A percentile compares a stretch with the other conserved stretches of the same genome.
Conservation (phyloP, 164 flowering plant genomes). For the Chloranthus sessilifolius region DNA sequence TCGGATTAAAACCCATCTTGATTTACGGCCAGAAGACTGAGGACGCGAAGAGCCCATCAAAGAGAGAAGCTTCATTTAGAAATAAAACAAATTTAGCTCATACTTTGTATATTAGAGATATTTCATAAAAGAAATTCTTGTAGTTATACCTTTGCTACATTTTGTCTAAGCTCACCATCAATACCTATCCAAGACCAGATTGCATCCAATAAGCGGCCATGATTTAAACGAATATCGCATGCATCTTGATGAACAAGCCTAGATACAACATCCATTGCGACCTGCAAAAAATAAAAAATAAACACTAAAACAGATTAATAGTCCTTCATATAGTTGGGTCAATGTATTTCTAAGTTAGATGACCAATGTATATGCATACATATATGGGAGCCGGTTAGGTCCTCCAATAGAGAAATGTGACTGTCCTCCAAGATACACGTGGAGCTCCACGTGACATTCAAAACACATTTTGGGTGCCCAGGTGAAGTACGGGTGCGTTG, state of each 20-base stretch:
- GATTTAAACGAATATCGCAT: slow-evolving; percentile 83
- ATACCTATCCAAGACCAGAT: slow-evolving; percentile 95
- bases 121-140: background rate
- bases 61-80: slow-evolving; percentile 63
- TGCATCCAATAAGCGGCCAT: slow-evolving; percentile 69
- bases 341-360: too few relatives aligned
- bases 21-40: slow-evolving; percentile 73
- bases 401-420: too few relatives aligned
- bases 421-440: too few relatives aligned
- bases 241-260: slow-evolving; percentile 43
- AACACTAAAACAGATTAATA: background rate
- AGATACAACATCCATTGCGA: slow-evolving; percentile 57
- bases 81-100: slow-evolving; percentile 12
- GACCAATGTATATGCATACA: too few relatives aligned
- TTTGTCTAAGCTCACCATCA: slow-evolving; percentile 57
- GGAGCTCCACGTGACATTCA: too few relatives aligned
- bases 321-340: background rate
- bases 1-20: slow-evolving; percentile 78
- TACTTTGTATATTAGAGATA: background rate
- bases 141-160: slow-evolving; percentile 76
- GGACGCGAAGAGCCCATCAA: slow-evolving; percentile 72
- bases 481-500: too few relatives aligned
- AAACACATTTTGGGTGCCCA: too few relatives aligned
- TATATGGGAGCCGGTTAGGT: too few relatives aligned
- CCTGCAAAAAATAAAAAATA: slow-evolving; percentile 35